Percentiles rank a stretch among this genome's conserved stretches.
Conservation (phyloP, 805 yeast species). For the Saturnispora halmiae region DNA sequence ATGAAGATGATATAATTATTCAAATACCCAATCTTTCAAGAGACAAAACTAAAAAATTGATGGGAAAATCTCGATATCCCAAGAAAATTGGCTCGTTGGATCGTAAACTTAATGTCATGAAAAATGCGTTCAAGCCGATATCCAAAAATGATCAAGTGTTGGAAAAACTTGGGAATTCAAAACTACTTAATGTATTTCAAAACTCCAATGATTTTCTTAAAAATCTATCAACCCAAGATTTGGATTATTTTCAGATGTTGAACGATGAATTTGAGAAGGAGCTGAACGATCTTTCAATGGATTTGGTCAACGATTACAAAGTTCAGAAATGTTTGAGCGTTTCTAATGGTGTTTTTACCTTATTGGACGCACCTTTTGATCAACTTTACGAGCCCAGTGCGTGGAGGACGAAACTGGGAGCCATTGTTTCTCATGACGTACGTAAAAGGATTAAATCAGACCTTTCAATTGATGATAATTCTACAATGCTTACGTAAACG, state of each 20-base stretch:
- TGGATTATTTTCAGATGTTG: slow-evolving; percentile 27
- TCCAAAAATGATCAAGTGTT: slow-evolving; percentile 20
- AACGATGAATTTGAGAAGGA: slow-evolving; percentile 28
- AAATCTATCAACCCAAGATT: slow-evolving; percentile 23
- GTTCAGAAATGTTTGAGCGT: slow-evolving; percentile 1
- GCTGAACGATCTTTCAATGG: slow-evolving; percentile 16
- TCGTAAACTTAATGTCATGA: slow-evolving; percentile 21
- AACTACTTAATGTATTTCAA: slow-evolving; percentile 23
- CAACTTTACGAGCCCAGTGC: slow-evolving; percentile 13
- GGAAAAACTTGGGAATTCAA: slow-evolving; percentile 19
- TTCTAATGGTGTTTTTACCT: slow-evolving; percentile 7
- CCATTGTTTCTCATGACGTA: slow-evolving; percentile 12
- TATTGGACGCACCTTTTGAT: slow-evolving; percentile 21
- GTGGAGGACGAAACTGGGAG: slow-evolving; percentile 15
- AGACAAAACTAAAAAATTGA: slow-evolving; percentile 15
- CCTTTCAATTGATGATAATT: neutral
- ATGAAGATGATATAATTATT: slow-evolving; percentile 13
- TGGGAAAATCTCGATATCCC: too few relatives aligned
- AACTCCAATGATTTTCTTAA: slow-evolving; percentile 22
- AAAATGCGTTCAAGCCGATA: slow-evolving; percentile 22
- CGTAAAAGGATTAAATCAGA: slow-evolving; percentile 10
- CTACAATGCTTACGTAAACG: neutral
- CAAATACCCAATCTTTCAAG: slow-evolving; percentile 21
- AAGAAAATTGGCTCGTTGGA: slow-evolving; percentile 15
- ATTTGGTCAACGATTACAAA: slow-evolving; percentile 5